Base-by-base conservation (phyloP, 2,329 filamentous ascomycete species). In the Diaporthe destruens region DNA sequence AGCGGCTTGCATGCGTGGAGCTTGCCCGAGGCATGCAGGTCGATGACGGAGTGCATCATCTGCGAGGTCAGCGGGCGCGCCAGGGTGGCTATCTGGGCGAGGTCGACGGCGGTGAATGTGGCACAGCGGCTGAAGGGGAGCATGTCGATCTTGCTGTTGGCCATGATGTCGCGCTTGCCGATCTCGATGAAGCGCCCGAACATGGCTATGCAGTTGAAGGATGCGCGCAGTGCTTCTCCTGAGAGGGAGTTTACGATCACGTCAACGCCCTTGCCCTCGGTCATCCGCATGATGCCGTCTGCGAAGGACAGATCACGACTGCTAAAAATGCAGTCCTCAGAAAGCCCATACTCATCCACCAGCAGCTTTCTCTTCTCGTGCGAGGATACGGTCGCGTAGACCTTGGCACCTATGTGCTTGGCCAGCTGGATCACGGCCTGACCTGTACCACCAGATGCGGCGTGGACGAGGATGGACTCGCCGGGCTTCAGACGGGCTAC, bases 81-180 rank as follows among this genome's bases (percentile, higher is more conserved):
- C 56, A 72, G 11, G 56, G 56, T 36, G n/a, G 71, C 12, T 54
- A 71, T 49, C 25, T 56, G 44, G 18, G 51, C 70, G 2, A 82
- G 77, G 78, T 14, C 76, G 51, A 80, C 82, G 79, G 25, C 81
- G 78, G 23, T 82, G 72, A 67, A 78, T 65, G 56, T 76, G 74
- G 72, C 71, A 32, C 59, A 57, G 0, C 65, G 56, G 25, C 25
- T 53, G 57, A 74, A 74, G 12, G 71, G 55, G 7, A 53, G 61
- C 82, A 84, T 84, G n/a, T 80, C 80, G 23, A 85, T 75, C 12
- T 77, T 75, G 23, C 76, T 77, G 56, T 83, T 80, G 56, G 79
- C 77, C 9, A 75, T 55, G 51, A 82, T 78, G 63, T 82, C 80
- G 18, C 76, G 76, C 71, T 80, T 80, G 7, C 80, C 80, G 23